Evolutionary conservation across 2,329 filamentous ascomycete species (phyloP), one percentile per base, ranked within the genome.

Genomic region (Paracoccidioides brasiliensis): DNA sequence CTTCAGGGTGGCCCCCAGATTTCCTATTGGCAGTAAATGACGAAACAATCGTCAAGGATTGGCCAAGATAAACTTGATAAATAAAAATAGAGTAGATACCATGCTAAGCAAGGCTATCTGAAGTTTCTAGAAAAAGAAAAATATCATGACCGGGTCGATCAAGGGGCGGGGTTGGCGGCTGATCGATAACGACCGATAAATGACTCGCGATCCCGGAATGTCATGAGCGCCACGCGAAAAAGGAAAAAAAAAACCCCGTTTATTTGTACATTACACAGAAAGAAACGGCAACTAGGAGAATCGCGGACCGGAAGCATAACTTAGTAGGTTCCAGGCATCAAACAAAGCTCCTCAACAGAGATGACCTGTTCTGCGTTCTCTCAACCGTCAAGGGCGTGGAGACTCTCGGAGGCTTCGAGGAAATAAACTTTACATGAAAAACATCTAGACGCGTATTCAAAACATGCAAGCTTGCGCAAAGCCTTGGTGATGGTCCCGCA

Each of bases 171-270:
- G 22, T 22, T 45, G 28, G n/a, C 37, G 9, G 52, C 5, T n/a
- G 52, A 53, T 46, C 61, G 60, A 57, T 50, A 50, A 32, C 58
- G 37, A 22, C 50, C 28, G 22, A 38, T 22, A 9, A 7, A 52
- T 10, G 50, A 52, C 15, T 52, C 28, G 33, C 28, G 9, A 33
- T 41, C 49, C 49, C 32, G 10, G 49, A n/a, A 52, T 51, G 15
- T n/a, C 49, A 52, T 15, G 22, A 37, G 12, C 14, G 50, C 50
- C 50, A 52, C 50, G 22, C 12, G 42, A 22, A 22, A 44, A 22
- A 44, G 8, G 22, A 40, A 35, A 51, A 15, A 51, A 38, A 51
- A 30, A 33, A 22, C n/a, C 35, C 37, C 30, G 35, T 51, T 51
- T 40, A 51, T 41, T 28, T 42, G 38, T 41, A n/a, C 15, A 9